These are phyloP conservation scores for Thelonectria blattea DNA, from an alignment of 2,329 filamentous ascomycete species.

Conservation along the genomic window DNA sequence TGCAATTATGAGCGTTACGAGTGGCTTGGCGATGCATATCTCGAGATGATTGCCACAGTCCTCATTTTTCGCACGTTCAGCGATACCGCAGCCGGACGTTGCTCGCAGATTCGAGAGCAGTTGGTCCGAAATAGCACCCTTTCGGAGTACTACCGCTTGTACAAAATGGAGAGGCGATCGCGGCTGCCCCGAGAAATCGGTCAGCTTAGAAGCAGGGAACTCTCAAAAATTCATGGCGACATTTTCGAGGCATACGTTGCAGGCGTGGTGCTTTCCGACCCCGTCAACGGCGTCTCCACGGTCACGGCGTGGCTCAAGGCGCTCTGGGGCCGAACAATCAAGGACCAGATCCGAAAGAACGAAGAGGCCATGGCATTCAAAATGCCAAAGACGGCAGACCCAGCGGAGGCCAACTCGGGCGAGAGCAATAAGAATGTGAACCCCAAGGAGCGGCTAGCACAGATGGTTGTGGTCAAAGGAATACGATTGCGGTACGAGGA, in stretches of 20 bases:
- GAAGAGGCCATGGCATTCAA: slow-evolving; percentile 36
- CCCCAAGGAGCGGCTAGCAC: slow-evolving; percentile 42
- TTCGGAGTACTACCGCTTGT: slow-evolving; percentile 70
- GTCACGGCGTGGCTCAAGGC: slow-evolving; percentile 74
- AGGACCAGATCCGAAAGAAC: slow-evolving; percentile 56
- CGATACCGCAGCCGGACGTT: slow-evolving; percentile 68
- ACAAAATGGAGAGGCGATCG: slow-evolving; percentile 72
- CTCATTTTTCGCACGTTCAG: slow-evolving; percentile 78
- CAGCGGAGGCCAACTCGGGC: neutral
- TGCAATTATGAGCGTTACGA: slow-evolving; percentile 80
- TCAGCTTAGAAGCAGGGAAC: slow-evolving; percentile 54
- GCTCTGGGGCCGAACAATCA: slow-evolving; percentile 74
- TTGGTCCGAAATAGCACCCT: slow-evolving; percentile 84
- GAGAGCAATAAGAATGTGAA: slow-evolving; percentile 8
- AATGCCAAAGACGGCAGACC: neutral
- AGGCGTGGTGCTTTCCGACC: slow-evolving; percentile 73
- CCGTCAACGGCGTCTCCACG: slow-evolving; percentile 63
- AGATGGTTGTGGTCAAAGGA: slow-evolving; percentile 59
- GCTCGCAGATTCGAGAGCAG: slow-evolving; percentile 77
- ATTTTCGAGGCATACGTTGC: slow-evolving; percentile 92
- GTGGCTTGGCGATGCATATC: slow-evolving; percentile 86
- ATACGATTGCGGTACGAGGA: slow-evolving; percentile 68
- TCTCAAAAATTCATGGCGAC: slow-evolving; percentile 79
- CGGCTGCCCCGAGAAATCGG: slow-evolving; percentile 56
- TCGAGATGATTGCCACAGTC: slow-evolving; percentile 77